Conservation (phyloP, 2,329 filamentous ascomycete species). For the Byssoonygena ceratinophila region DNA sequence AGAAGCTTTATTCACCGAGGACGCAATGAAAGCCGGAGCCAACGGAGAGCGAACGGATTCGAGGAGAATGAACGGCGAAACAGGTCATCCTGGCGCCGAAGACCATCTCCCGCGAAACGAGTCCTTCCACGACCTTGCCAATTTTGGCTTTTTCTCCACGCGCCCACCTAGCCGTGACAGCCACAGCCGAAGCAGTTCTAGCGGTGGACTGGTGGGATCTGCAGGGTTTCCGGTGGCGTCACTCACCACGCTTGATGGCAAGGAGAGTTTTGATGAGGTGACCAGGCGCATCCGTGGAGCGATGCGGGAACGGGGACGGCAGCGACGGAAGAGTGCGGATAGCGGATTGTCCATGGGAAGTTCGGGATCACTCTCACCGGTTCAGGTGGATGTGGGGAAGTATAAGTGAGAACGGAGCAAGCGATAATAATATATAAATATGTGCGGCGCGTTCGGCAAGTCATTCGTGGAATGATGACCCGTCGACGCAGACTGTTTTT, state of each 20-base stretch:
- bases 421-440: not conserved
- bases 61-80: not conserved
- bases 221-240: constrained; percentile 55
- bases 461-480: not conserved
- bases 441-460: not conserved
- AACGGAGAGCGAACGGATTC: constrained; percentile 17
- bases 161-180: constrained; percentile 60
- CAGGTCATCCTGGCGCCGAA: constrained; percentile 2
- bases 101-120: constrained; percentile 71
- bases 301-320: constrained; percentile 66
- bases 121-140: constrained; percentile 81
- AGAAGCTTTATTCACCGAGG: constrained; percentile 22
- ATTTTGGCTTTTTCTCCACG: constrained; percentile 81
- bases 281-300: constrained; percentile 72
- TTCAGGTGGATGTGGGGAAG: constrained; percentile 29
- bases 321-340: constrained; percentile 39
- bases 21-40: constrained; percentile 14
- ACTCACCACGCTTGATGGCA: constrained; percentile 57
- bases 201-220: constrained; percentile 51
- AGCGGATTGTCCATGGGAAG: constrained; percentile 32
- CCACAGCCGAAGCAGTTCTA: constrained; percentile 57
- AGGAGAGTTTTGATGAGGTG: constrained; percentile 69
- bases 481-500: too few relatives aligned
- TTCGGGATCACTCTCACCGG: constrained; percentile 29
- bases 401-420: constrained; percentile 10